These are phyloP conservation scores for Thamnidium elegans DNA, from an alignment of 192 early-diverging fungal genomes.

Conservation along the genomic window DNA sequence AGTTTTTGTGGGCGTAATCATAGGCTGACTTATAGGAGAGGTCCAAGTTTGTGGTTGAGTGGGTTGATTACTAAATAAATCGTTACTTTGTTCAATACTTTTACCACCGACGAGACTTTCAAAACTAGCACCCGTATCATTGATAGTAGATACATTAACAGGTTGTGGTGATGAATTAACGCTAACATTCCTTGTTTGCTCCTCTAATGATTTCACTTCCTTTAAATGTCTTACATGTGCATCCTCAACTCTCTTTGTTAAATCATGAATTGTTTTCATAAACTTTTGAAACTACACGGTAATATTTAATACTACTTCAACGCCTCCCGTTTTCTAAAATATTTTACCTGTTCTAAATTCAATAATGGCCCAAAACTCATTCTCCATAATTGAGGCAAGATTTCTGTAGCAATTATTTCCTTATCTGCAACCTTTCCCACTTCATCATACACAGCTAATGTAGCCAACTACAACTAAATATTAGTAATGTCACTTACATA, in stretches of 20 bases:
- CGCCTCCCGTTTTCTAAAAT: too few relatives aligned
- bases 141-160: not conserved
- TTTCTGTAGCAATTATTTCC: constrained; percentile 68
- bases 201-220: constrained; percentile 51
- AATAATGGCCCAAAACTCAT: constrained; percentile 68
- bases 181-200: constrained; percentile 41
- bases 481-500: not conserved
- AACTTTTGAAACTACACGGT: constrained; percentile 55
- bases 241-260: constrained; percentile 56
- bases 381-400: constrained; percentile 78
- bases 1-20: not conserved
- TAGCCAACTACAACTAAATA: constrained; percentile 53
- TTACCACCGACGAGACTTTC: constrained; percentile 24
- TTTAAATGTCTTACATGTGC: constrained; percentile 61
- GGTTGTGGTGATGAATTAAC: constrained; percentile 24
- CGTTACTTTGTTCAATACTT: not conserved
- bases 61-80: not conserved
- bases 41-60: not conserved
- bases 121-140: constrained; percentile 4
- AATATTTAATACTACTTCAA: not conserved
- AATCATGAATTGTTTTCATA: constrained; percentile 53
- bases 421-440: constrained; percentile 70
- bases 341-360: constrained; percentile 61
- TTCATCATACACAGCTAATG: constrained; percentile 78
- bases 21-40: not conserved